Evolutionary conservation across 2,329 filamentous ascomycete genomes (phyloP), one percentile per base, ranked within the genome.

Genomic region (Neofusicoccum kwambonambiense): DNA sequence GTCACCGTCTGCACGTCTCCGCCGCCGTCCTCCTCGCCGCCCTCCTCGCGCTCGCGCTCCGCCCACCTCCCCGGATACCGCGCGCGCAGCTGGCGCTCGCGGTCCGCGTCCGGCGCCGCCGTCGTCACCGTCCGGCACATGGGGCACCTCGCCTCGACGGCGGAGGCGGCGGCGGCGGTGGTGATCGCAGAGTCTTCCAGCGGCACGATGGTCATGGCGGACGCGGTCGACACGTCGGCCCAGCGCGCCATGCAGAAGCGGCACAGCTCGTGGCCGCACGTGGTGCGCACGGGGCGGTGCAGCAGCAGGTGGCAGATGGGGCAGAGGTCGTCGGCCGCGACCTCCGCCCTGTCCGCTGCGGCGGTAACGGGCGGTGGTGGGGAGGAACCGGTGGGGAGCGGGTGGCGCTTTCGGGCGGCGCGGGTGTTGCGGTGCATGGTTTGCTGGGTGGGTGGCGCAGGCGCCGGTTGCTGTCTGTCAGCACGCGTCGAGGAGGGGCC

Each of bases 251-350:
- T 80, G 70, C 81, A 83, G 4, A 76, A 75, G 50, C 74, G 70
- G 71, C 81, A 83, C 17, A 82, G 72, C 1, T 41, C 17, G 2
- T 77, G 81, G 51, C 74, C 73, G 69, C 80, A 82, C 49, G 69
- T 66, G 8, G 80, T 82, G 3, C 69, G 72, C 6, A 82, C 80
- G 0, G 80, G 81, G 1, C 72, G 70, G 68, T 74, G 75, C 11
- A 82, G 73, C 15, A 83, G 75, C 1, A 79, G 71, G 17, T 78
- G 79, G 69, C 80, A 82, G 19, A 82, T 78, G 4, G 79, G 79
- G 63, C 80, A 82, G 17, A 79, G 67, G 66, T 82, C 79, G 51
- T 81, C 79, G 47, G 80, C 74, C 39, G 71, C 69, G 65, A 79
- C 67, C 17, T 66, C 9, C 13, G 41, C 4, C 27, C 13, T 5